phyloP scores from a whole-genome alignment of 2,329 filamentous ascomycete genomes.

The Tolypocladium nubicola region DNA sequence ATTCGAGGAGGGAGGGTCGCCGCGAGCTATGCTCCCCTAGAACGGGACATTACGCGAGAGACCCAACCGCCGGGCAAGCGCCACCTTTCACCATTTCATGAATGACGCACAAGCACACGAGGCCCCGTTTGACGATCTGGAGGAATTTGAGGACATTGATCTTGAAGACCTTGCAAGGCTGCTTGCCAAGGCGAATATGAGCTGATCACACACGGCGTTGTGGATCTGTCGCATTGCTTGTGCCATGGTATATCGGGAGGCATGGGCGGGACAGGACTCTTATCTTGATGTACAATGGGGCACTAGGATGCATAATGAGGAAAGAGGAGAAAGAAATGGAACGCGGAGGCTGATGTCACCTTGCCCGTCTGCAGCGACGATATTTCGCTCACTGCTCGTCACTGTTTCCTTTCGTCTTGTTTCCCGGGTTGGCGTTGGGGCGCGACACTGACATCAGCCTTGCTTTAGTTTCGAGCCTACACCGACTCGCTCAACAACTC shows the following conservation, averaged over 20 bases:
- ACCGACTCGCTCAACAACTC: constrained; percentile 42
- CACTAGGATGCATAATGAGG: background rate
- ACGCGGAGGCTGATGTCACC: background rate
- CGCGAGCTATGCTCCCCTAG: constrained; percentile 3
- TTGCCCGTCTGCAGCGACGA: background rate
- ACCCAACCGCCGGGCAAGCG: constrained; percentile 6
- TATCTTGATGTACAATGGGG: constrained; percentile 1
- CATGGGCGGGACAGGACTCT: background rate
- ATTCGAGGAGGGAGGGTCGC: constrained; percentile 2
- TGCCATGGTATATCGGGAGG: background rate
- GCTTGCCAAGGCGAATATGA: constrained; percentile 7
- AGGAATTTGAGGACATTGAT: constrained; percentile 17
- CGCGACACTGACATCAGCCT: constrained; percentile 7
- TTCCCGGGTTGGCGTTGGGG: background rate
- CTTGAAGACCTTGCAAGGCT: constrained; percentile 14
- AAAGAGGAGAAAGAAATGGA: background rate
- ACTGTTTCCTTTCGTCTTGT: constrained; percentile 6
- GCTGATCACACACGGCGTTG: background rate
- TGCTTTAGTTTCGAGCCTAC: constrained; percentile 45
- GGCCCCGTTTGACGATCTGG: constrained; percentile 11
- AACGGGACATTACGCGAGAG: background rate
- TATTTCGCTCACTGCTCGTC: background rate
- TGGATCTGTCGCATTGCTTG: background rate
- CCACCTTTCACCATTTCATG: constrained; percentile 2
- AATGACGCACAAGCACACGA: background rate